These are phyloP conservation scores for Fusarium sp. DNA, from an alignment of 2,329 filamentous ascomycete genomes.

Conservation along the genomic window DNA sequence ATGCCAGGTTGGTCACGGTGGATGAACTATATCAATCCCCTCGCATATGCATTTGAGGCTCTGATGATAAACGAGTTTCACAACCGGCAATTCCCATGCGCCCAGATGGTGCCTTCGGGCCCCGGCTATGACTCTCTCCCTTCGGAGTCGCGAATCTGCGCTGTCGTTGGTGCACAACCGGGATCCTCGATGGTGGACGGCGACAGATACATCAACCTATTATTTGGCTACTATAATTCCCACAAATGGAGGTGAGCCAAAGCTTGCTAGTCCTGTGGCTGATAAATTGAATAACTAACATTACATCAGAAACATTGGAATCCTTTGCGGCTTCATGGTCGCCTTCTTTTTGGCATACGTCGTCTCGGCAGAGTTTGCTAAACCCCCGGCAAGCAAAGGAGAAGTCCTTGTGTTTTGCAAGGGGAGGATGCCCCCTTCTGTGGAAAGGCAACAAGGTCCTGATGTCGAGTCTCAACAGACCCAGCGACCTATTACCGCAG, in stretches of 20 bases:
- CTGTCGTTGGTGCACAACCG: constrained; percentile 65
- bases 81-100: constrained; percentile 67
- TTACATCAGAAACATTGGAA: constrained; percentile 70
- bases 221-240: constrained; percentile 68
- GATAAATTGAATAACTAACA: neutral
- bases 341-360: constrained; percentile 63
- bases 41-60: constrained; percentile 63
- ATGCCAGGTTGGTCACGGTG: constrained; percentile 58
- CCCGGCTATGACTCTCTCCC: constrained; percentile 53
- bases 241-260: constrained; percentile 64
- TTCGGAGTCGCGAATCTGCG: constrained; percentile 63
- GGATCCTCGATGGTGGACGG: constrained; percentile 68
- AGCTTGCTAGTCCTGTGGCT: accelerated
- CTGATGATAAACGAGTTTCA: constrained; percentile 53
- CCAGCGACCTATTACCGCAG: constrained; percentile 33
- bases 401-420: constrained; percentile 76
- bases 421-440: constrained; percentile 66
- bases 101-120: constrained; percentile 58
- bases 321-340: constrained; percentile 72
- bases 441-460: constrained; percentile 58
- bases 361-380: constrained; percentile 72
- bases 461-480: constrained; percentile 48
- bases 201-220: constrained; percentile 68
- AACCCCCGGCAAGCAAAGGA: constrained; percentile 70
- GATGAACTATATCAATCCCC: constrained; percentile 74